Evolutionary conservation across 345 rosid species (phyloP), one percentile per base, ranked within the genome.

Genomic region (Eucalyptus polyanthemos): DNA sequence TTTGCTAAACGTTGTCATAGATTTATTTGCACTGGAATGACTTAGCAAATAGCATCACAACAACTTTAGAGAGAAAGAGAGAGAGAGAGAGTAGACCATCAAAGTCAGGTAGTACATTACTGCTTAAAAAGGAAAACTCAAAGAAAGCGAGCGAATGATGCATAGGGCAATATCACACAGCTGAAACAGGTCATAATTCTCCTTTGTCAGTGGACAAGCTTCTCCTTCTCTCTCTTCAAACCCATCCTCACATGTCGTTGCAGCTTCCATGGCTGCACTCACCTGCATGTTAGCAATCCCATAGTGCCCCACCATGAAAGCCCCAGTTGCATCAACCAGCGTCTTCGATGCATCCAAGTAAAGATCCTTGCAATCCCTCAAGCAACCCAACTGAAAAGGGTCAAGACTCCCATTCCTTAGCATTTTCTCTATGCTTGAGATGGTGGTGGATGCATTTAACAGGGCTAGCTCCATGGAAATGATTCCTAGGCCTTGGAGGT

Each of bases 391-490:
- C 51, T 62, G 90, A 87, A 62, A 92, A 47, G 90, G 88, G 80
- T 90, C 89, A 53, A 92, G 92, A 40, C 88, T 88, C 86, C 88
- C 90, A 42, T 47, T 91, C n/a, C 50, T 58, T 89, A 94, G 50
- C 53, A 93, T 88, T 85, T 89, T 91, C 21, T 89, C 92, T 7
- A 95, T 92, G 86, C 58, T 91, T 19, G 95, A 92, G 89, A 93
- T 34, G 4, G 95, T 92, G 89, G 76, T 90, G 25, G 95, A 94
- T 12, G 95, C 96, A 67, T 95, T 94, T 88, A 93, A 92, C 21
- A 95, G 90, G 40, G 96, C 95, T 42, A 94, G 93, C 81, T 94
- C 96, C 94, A 95, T 92, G 50, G 95, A 93, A 65, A 93, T 87
- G 34, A 95, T 54, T 11, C 89, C 95, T 29, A 95, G 92, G 72